Base-by-base conservation (phyloP, 768 basidiomycete genomes). In the Megacollybia marginata region DNA sequence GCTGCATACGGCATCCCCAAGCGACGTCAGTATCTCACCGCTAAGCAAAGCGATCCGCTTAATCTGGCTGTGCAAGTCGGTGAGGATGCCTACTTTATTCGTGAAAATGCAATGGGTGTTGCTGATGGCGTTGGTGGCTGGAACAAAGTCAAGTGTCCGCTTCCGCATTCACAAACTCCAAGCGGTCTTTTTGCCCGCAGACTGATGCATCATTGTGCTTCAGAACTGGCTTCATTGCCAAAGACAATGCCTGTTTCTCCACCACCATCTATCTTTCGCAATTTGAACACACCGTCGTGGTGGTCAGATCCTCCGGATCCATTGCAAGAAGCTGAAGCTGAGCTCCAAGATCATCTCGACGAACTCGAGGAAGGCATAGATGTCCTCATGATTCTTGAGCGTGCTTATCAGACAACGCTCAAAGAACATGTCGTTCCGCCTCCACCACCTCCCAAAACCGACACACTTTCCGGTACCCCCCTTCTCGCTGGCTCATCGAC, bases 41-140 rank as follows among this genome's bases (percentile, higher is more conserved):
- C 56, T 53, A 48, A 61, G 49, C 52, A 60, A 49, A 48, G 57
- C 15, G 46, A 42, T 11, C 63, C 68, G 10, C 42, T 62, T 2
- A 64, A 69, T 20, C 73, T 85, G 11, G 75, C 88, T 0, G 82
- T 86, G 0, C 86, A 90, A 60, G 83, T 96, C 10, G 93, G 93
- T 36, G 93, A 97, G 63, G 93, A 97, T 59, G 89, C 92, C 5
- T 95, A 92, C 60, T 91, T 91, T 54, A 67, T 90, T 6, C 70
- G 79, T 5, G 78, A 83, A 50, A 88, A 92, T 60, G 88, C 91
- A 6, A 84, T 98, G 73, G 94, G 94, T 15, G 85, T 98, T 9
- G 91, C 93, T 4, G 94, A 97, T 61, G 94, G 94, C 31, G 94
- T 97, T 1, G 94, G 94, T 0, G 93, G 93, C 0, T 96, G 92